phyloP scores from a whole-genome alignment of 169 alveolate genomes.

The Babesia divergens region DNA sequence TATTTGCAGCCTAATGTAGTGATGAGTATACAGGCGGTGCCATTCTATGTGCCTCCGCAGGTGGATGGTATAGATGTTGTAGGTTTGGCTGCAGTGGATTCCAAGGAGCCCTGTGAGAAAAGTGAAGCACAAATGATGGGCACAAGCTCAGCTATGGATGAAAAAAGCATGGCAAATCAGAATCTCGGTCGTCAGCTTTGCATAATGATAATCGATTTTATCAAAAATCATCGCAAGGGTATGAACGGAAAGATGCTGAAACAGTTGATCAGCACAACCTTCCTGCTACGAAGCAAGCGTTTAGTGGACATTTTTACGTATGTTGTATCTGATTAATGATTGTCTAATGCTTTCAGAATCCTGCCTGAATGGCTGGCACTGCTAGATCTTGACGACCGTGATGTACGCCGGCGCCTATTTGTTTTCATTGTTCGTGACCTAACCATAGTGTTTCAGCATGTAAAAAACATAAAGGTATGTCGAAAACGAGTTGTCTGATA shows the following conservation, averaged over 20 bases:
- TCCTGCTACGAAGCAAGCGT: slow-evolving; percentile 44
- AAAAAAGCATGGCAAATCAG: not conserved
- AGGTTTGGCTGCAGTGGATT: not conserved
- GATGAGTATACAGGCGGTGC: not conserved
- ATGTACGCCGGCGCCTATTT: slow-evolving; percentile 34
- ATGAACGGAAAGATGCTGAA: slow-evolving; percentile 44
- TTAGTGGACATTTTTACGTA: slow-evolving; percentile 43
- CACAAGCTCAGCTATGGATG: too few species aligned
- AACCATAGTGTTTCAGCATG: slow-evolving; percentile 3
- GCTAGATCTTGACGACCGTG: slow-evolving; percentile 52
- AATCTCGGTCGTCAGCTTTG: slow-evolving; percentile 20
- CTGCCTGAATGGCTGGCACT: slow-evolving; percentile 51
- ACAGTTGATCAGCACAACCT: slow-evolving; percentile 42
- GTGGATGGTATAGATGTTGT: not conserved
- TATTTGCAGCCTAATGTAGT: too few species aligned
- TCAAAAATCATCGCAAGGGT: slow-evolving; percentile 29
- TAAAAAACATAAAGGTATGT: slow-evolving; percentile 12
- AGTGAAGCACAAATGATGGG: not conserved
- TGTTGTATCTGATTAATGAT: not conserved
- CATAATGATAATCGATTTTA: slow-evolving; percentile 37
- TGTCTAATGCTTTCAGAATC: not conserved
- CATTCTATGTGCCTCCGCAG: not conserved
- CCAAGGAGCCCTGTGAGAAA: not conserved
- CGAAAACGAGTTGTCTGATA: not conserved
- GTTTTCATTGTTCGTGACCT: slow-evolving; percentile 44